These are phyloP conservation scores for Streptanthus diversifolius DNA, from an alignment of 345 rosid genomes.

Conservation along the genomic window DNA sequence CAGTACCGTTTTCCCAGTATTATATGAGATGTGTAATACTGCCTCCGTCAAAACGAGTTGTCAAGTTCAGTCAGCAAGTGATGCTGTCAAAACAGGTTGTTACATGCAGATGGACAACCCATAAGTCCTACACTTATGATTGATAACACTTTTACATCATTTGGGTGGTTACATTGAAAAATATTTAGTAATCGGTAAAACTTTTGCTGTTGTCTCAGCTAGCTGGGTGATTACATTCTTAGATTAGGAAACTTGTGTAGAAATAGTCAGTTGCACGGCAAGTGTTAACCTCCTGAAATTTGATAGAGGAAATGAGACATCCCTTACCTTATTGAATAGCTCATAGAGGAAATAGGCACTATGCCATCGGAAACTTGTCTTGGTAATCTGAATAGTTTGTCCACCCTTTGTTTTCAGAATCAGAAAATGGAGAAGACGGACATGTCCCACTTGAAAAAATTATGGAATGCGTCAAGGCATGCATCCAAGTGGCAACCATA, in stretches of 20 bases:
- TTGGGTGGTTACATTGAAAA: neutral
- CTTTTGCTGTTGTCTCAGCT: neutral
- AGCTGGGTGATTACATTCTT: conserved; percentile 7
- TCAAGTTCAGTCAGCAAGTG: conserved; percentile 42
- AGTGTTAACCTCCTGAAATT: neutral
- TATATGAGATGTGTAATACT: conserved; percentile 62
- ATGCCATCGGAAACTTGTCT: neutral
- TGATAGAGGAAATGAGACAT: conserved; percentile 4
- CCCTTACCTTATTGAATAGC: neutral
- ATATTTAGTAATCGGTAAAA: neutral
- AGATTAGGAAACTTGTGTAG: conserved; percentile 2
- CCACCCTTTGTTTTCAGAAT: conserved; percentile 41
- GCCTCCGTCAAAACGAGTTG: conserved; percentile 41
- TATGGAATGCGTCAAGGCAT: conserved; percentile 58
- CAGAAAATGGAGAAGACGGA: conserved; percentile 48
- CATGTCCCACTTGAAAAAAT: conserved; percentile 62
- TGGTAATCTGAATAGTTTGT: conserved; percentile 5
- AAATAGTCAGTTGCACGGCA: neutral
- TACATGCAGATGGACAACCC: conserved; percentile 1
- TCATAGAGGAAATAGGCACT: neutral
- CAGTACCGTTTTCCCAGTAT: conserved; percentile 57
- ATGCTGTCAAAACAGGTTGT: conserved; percentile 61
- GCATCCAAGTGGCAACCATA: conserved; percentile 59
- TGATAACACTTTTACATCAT: neutral
- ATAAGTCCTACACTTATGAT: neutral